These are phyloP conservation scores for Eustoma russellianum DNA, from an alignment of 257 asterid species.

Conservation along the genomic window DNA sequence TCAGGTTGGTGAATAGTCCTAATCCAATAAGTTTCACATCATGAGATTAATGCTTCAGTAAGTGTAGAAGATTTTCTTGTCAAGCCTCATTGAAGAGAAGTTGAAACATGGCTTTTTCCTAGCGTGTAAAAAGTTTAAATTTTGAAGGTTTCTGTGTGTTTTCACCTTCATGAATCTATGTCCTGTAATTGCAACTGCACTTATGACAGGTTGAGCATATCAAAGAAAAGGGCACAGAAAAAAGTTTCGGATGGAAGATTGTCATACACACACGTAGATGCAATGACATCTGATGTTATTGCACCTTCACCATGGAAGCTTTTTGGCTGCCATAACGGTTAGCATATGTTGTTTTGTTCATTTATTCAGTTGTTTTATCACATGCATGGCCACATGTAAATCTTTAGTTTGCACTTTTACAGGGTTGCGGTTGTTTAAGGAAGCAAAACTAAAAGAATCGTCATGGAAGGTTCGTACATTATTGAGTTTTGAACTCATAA, in stretches of 20 bases:
- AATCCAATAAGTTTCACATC: background rate
- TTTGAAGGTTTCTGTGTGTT: no score
- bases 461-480: conserved; percentile 40
- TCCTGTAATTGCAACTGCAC: background rate
- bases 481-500: no score
- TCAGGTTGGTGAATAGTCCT: conserved; percentile 32
- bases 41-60: background rate
- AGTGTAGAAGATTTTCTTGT: background rate
- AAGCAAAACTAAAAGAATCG: conserved; percentile 63
- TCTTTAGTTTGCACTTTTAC: conserved; percentile 11
- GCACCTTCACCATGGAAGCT: conserved; percentile 89
- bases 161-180: background rate
- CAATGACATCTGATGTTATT: conserved; percentile 67
- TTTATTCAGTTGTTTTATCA: background rate
- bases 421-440: conserved; percentile 91
- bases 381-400: background rate
- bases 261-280: conserved; percentile 40
- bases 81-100: background rate
- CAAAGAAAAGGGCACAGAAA: conserved; percentile 40
- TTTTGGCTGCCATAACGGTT: conserved; percentile 83
- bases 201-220: conserved; percentile 43
- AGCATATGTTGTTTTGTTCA: background rate
- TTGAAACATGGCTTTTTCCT: background rate
- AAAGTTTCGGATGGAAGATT: conserved; percentile 29
- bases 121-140: no score